Evolutionary conservation across 345 rosid species (phyloP), one percentile per base, ranked within the genome.

Genomic region (Arabidopsis arenosa): DNA sequence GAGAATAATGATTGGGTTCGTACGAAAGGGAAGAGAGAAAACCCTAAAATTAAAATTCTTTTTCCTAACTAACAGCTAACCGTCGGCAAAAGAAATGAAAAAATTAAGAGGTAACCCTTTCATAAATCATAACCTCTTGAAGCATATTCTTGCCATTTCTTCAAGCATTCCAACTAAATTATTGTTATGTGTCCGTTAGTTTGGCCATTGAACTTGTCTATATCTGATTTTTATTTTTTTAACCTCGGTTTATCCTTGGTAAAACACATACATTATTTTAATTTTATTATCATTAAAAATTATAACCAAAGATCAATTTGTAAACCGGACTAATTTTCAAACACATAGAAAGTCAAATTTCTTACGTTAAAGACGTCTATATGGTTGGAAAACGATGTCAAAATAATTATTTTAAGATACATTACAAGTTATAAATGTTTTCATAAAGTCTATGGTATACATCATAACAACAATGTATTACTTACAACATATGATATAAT

Each of bases 141-240:
- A 56, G 59, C 70, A 75, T 75, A 56, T 75, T 57, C 78, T 74
- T 74, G 78, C 72, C 72, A 45, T 45, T 26, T 65, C 72, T 66
- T 56, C 66, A 66, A 66, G 62, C 54, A 74, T 56, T 23, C 58
- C 65, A 56, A 52, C 68, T 35, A 9, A 6, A 52, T 51, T 37
- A 30, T 49, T 49, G 33, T 51, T 18, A 28, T 40, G n/a, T 60
- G 17, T 35, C 15, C 1, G 2, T 37, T 48, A 13, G 23, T 48
- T 35, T 60, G 11, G 23, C n/a, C 9, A 15, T 9, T n/a, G 13
- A 68, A 72, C 32, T 51, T 55, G 12, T 54, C 5, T 43, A 4
- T 15, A 17, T n/a, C 7, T 39, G 14, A 59, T 4, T 28, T 1
- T 6, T 51, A 4, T 21, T 13, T 3, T 13, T 32, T 15, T 4